Evolutionary conservation across 2,329 filamentous ascomycete species (phyloP).

Genomic region (Fusarium buharicum): DNA sequence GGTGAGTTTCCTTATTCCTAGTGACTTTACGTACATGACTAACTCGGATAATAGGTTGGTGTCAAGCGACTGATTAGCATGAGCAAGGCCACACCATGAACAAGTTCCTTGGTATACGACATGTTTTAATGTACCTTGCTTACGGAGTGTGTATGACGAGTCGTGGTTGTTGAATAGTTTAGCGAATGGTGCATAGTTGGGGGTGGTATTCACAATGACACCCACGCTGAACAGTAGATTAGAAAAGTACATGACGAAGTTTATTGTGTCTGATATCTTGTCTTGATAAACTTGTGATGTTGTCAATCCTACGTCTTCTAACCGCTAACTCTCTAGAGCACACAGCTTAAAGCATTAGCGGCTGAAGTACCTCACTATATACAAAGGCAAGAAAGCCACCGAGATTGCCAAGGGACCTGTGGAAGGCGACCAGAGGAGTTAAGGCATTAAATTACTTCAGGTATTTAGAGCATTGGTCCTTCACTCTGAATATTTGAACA

Average conservation of each 20-base stretch:
- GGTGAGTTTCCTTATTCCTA: constrained; percentile 62
- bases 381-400: too few relatives aligned
- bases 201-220: constrained; percentile 43
- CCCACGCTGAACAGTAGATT: constrained; percentile 42
- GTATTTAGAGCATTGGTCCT: too few relatives aligned
- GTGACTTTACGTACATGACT: constrained; percentile 46
- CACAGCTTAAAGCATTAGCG: too few relatives aligned
- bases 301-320: not conserved
- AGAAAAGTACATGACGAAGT: constrained; percentile 43
- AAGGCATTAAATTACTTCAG: too few relatives aligned
- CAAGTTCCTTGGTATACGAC: constrained; percentile 11
- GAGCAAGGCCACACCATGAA: constrained; percentile 77
- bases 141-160: constrained; percentile 14
- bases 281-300: not conserved
- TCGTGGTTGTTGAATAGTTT: constrained; percentile 36
- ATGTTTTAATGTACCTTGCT: constrained; percentile 37
- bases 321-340: too few relatives aligned
- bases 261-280: constrained; percentile 5
- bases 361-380: too few relatives aligned
- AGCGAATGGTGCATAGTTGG: constrained; percentile 37
- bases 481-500: constrained; percentile 29
- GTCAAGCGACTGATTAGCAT: constrained; percentile 82
- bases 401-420: too few relatives aligned
- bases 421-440: too few relatives aligned
- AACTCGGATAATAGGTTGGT: constrained; percentile 67